Percentiles rank a stretch among this genome's conserved stretches.
Evolutionary conservation across 108 stramenopile species (phyloP).

Genomic region (Fragilariopsis cylindrus): DNA sequence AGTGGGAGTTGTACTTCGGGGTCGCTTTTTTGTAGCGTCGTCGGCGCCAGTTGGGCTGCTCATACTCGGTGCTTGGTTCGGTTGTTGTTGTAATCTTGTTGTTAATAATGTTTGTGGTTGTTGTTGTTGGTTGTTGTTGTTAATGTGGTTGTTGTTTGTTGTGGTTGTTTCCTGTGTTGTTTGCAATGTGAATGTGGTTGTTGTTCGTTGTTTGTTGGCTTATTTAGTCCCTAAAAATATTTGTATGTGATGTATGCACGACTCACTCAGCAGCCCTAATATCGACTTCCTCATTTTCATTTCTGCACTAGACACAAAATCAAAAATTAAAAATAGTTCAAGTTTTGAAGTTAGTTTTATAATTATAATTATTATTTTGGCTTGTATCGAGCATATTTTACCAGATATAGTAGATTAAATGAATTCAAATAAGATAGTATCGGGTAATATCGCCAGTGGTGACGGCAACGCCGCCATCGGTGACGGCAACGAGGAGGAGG

Average conservation of each 20-base stretch:
- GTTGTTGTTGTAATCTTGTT: conserved; percentile 29
- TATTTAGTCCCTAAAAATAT: background rate
- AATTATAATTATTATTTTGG: too few relatives aligned
- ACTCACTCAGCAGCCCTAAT: too few relatives aligned
- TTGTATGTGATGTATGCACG: too few relatives aligned
- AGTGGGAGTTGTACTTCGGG: conserved; percentile 1
- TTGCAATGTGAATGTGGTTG: background rate
- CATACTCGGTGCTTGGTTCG: background rate
- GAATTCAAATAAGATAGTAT: too few relatives aligned
- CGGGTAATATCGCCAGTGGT: too few relatives aligned
- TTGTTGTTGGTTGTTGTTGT: conserved; percentile 39
- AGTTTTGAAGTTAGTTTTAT: too few relatives aligned
- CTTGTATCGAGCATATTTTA: too few relatives aligned
- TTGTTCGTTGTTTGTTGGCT: background rate
- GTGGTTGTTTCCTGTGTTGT: conserved; percentile 81
- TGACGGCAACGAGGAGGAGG: conserved; percentile 42
- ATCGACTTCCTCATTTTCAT: too few relatives aligned
- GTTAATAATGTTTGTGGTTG: conserved; percentile 36
- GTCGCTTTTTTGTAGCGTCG: background rate
- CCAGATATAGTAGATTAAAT: too few relatives aligned
- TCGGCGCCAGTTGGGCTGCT: background rate
- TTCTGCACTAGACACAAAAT: too few relatives aligned
- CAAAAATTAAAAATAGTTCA: too few relatives aligned
- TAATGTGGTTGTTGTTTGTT: conserved; percentile 80
- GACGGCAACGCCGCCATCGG: background rate